Conservation (phyloP, 345 rosid genomes). For the Melaleuca quinquenervia region DNA sequence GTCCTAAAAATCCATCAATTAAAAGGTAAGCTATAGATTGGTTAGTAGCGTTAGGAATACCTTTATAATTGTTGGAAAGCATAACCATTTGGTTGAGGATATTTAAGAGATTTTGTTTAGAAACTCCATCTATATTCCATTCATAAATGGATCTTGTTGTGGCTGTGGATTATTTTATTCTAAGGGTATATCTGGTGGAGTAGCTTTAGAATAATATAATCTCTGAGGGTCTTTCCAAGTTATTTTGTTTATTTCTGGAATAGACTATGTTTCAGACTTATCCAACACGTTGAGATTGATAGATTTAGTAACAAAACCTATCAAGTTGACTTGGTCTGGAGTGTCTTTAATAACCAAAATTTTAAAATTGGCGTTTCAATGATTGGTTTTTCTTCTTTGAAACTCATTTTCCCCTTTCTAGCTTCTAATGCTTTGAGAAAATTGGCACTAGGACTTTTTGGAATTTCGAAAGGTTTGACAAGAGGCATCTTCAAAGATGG, state of each 20-base stretch:
- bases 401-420: not conserved
- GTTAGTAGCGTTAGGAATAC: no score
- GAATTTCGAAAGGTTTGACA: not conserved
- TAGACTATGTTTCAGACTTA: not conserved
- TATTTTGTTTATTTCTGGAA: not conserved
- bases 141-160: not conserved
- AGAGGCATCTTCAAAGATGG: no score
- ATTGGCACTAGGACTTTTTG: not conserved
- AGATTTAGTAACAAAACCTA: no score
- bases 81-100: no score
- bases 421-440: not conserved
- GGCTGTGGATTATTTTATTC: no score
- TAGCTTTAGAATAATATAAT: not conserved
- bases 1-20: no score
- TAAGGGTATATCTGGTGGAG: no score
- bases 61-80: no score
- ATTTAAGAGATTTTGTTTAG: not conserved
- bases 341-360: not conserved
- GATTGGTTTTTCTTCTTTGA: not conserved
- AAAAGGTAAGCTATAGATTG: no score
- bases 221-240: not conserved
- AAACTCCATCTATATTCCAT: not conserved
- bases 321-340: not conserved
- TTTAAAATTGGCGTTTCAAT: not conserved
- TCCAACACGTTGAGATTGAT: no score